Conservation (phyloP, 1,139 yeast genomes). For the Pichia sp. region DNA sequence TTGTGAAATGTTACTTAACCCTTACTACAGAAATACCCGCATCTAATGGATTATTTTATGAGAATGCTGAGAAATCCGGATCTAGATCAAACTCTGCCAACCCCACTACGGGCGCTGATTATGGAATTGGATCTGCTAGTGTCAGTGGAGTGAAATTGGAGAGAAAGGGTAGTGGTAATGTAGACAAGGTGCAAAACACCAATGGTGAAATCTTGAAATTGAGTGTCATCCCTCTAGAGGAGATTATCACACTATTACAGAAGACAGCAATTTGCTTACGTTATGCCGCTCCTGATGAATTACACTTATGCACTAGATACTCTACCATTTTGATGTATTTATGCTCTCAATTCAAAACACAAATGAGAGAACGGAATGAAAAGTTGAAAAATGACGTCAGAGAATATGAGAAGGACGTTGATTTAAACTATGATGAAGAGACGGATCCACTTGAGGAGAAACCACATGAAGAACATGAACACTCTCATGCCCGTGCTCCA, state of each 20-base stretch:
- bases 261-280: constrained; percentile 67
- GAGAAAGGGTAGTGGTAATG: background rate
- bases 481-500: background rate
- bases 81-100: background rate
- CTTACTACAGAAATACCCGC: constrained; percentile 39
- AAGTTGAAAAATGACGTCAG: constrained; percentile 17
- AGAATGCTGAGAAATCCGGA: constrained; percentile 2
- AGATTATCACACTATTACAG: constrained; percentile 60
- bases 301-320: constrained; percentile 75
- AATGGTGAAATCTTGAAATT: constrained; percentile 44
- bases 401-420: constrained; percentile 24
- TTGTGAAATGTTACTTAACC: constrained; percentile 76
- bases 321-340: constrained; percentile 74
- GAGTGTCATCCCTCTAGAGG: constrained; percentile 62
- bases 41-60: background rate
- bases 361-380: constrained; percentile 17
- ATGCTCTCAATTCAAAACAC: constrained; percentile 62
- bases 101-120: background rate
- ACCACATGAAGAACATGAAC: background rate
- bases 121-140: background rate
- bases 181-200: constrained; percentile 9
- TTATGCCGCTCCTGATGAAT: constrained; percentile 85
- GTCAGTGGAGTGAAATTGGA: no score
- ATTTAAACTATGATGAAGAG: constrained; percentile 12
- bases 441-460: background rate